A percentile compares a stretch with the other conserved stretches of the same genome.
phyloP scores from a whole-genome alignment of 2,329 filamentous ascomycete genomes.

The Zalaria obscura region DNA sequence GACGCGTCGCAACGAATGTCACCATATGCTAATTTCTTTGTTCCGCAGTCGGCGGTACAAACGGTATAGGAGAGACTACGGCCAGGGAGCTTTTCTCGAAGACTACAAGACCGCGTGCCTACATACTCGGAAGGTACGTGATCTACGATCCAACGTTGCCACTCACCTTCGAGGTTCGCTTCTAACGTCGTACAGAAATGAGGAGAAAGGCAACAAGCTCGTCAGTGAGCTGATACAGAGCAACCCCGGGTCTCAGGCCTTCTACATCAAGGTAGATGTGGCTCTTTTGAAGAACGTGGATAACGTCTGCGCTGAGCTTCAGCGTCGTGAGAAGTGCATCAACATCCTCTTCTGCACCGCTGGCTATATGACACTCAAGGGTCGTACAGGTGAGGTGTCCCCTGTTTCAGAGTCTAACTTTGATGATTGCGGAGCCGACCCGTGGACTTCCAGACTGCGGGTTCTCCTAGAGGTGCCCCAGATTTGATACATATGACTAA shows the following conservation, averaged over 20 bases:
- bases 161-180: neutral
- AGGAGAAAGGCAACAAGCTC: conserved; percentile 21
- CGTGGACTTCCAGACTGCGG: no score
- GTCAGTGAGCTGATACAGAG: conserved; percentile 22
- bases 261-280: conserved; percentile 29
- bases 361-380: conserved; percentile 30
- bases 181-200: conserved; percentile 14
- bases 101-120: conserved; percentile 23
- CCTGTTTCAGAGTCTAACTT: no score
- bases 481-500: neutral
- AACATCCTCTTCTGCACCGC: conserved; percentile 42
- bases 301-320: conserved; percentile 32
- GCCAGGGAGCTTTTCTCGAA: conserved; percentile 27
- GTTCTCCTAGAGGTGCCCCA: no score
- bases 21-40: no score
- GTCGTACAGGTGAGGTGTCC: conserved; percentile 14
- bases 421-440: no score
- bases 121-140: conserved; percentile 26
- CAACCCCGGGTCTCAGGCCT: conserved; percentile 22
- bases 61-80: conserved; percentile 29
- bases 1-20: no score
- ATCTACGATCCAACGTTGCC: neutral
- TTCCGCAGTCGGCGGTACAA: conserved; percentile 24
- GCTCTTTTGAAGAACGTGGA: conserved; percentile 27
- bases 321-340: conserved; percentile 34